Base-by-base conservation (phyloP, 2,329 filamentous ascomycete species). In the Raffaelea albimanens region DNA sequence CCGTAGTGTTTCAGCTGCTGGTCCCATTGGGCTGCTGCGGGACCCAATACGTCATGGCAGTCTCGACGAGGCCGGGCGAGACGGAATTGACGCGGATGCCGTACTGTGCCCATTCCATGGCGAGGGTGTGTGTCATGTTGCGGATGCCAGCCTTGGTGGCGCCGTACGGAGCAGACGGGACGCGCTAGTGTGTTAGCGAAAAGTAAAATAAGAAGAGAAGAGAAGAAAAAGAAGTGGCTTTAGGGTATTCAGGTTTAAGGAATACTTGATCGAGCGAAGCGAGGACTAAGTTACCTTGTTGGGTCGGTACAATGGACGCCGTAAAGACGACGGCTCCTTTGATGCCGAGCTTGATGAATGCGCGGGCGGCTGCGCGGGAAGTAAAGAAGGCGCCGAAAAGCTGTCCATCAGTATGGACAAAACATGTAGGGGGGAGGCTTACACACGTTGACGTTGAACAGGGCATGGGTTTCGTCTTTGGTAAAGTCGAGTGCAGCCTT, bases 81-180 rank as follows among this genome's bases (percentile, higher is more conserved):
- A 42, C 40, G 14, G 40, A 29, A 16, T 42, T 25, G 8, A 42
- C 40, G n/a, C 29, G 33, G 18, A 45, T 45, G 4, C 31, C 29
- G 33, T 45, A 38, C 43, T 45, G n/a, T 7, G 40, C 40, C 40
- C 40, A 42, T 21, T 29, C 40, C 40, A 42, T 42, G 25, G 25
- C 25, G 7, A 29, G 25, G 13, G 25, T 29, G 13, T 29, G 25
- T 21, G 29, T 39, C n/a, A 20, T 29, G 25, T 29, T 29, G 25
- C 25, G 42, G 36, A n/a, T 20, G 5, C 36, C 16, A 5, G 36
- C 36, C 14, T 40, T 40, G 36, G 36, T 40, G 7, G 36, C 36
- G 36, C 36, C 36, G n/a, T 40, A 40, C n/a, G 36, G 36, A 18
- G 36, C 36, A 5, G 36, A 40, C n/a, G 36, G 36, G 5, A 40